Base-by-base conservation (phyloP, 2,329 filamentous ascomycete species). In the Canariomyces notabilis region DNA sequence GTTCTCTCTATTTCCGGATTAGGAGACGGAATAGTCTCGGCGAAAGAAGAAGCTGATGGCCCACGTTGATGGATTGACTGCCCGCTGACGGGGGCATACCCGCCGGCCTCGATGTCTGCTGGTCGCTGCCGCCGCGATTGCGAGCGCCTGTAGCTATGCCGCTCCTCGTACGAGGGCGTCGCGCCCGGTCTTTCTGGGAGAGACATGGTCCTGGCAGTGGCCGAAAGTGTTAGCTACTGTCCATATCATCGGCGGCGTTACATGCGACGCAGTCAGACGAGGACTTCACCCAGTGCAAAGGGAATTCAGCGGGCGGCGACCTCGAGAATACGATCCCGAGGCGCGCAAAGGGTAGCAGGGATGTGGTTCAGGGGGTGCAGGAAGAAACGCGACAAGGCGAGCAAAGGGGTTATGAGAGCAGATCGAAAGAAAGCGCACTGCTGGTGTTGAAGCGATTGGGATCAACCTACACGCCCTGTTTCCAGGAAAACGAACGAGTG, bases 21-120 rank as follows among this genome's bases (percentile, higher is more conserved):
- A 66, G 75, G 70, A 63, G 72, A 72, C 43, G 66, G 61, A 57
- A 77, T 72, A 34, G 78, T 80, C 46, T 82, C 79, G 59, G 75
- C 69, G 61, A 76, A 78, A 34, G 79, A 82, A 52, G 73, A 73
- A 57, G 68, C 71, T 52, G 80, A 83, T 55, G 67, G 73, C 64
- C 72, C 75, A 69, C 77, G 77, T 61, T 73, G 67, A 68, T 79
- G 75, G 37, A 68, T 63, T 59, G 68, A 60, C 52, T 65, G 59
- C 51, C 62, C 59, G 32, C 55, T 59, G 48, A 71, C 68, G 44
- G 71, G 66, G 48, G 65, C 68, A 55, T 76, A 77, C 39, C 67
- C 67, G 45, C 79, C 82, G 31, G 82, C 72, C 64, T 95, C 89
- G 59, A 87, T 71, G 62, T 94, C 87, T 47, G 76, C 76, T 38